Percentiles rank a stretch among this genome's conserved stretches.
Conservation (phyloP, 2,329 filamentous ascomycete species). For the Alternaria gaisen region DNA sequence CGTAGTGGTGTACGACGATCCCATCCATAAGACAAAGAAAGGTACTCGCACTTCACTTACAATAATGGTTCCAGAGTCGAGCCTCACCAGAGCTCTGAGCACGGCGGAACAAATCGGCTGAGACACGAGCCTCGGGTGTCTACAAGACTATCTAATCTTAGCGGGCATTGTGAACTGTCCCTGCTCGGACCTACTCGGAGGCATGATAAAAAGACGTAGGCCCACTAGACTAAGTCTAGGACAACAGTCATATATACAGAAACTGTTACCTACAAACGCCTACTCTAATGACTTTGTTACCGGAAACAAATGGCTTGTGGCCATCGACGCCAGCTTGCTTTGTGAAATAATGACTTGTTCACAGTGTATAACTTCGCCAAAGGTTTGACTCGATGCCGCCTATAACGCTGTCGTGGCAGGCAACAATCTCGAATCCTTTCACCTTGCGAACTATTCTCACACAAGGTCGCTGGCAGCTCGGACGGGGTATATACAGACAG, state of each 20-base stretch:
- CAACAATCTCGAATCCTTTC: background rate
- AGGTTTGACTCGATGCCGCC: background rate
- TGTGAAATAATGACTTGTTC: background rate
- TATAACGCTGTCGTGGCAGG: background rate
- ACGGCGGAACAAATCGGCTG: background rate
- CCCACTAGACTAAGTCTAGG: background rate
- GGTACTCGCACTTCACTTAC: background rate
- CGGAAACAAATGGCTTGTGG: background rate
- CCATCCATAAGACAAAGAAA: background rate
- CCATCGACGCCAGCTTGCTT: background rate
- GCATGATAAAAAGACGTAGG: background rate
- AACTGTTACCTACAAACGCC: background rate
- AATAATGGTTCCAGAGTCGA: background rate
- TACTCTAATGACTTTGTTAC: background rate
- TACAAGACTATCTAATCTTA: background rate
- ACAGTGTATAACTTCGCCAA: background rate
- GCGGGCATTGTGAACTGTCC: background rate
- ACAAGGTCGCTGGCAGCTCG: background rate
- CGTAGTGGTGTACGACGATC: too few species aligned
- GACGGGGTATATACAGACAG: background rate
- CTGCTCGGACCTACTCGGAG: background rate
- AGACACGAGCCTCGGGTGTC: background rate
- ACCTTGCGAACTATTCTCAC: slow-evolving; percentile 2
- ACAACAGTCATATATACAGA: background rate
- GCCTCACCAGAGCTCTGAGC: background rate